Evolutionary conservation across 2,329 filamentous ascomycete species (phyloP).

Genomic region (Aureobasidium sp.): DNA sequence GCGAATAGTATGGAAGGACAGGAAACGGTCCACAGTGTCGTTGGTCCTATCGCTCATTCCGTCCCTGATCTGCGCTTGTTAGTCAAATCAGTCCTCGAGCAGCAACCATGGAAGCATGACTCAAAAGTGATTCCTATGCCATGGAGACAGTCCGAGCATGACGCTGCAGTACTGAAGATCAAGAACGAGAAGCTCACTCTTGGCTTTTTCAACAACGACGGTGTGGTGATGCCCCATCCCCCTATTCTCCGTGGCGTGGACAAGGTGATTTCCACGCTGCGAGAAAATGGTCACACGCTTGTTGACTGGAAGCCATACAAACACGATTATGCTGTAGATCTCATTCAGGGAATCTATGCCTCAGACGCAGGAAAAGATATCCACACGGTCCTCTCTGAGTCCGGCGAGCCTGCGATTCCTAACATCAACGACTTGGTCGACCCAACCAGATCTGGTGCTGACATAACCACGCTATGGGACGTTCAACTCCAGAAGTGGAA

Average conservation of each 20-base stretch:
- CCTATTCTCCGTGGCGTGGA: constrained; percentile 32
- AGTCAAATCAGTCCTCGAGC: constrained; percentile 44
- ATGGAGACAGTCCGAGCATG: constrained; percentile 36
- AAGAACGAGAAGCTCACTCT: constrained; percentile 25
- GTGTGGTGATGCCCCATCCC: constrained; percentile 30
- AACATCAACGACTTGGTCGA: constrained; percentile 29
- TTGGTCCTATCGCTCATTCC: constrained; percentile 50
- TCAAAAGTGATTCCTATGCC: constrained; percentile 52
- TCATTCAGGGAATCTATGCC: constrained; percentile 48
- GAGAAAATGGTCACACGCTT: constrained; percentile 18
- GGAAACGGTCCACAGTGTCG: constrained; percentile 42
- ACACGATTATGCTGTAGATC: constrained; percentile 45
- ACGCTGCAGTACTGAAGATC: background rate
- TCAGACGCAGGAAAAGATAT: constrained; percentile 54
- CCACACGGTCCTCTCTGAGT: constrained; percentile 42
- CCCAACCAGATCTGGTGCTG: background rate
- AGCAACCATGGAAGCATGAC: constrained; percentile 51
- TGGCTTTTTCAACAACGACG: constrained; percentile 30
- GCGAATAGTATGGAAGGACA: constrained; percentile 38
- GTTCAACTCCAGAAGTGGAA: constrained; percentile 6
- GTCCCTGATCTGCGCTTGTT: constrained; percentile 49
- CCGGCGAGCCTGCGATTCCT: constrained; percentile 28
- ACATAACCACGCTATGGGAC: constrained; percentile 1
- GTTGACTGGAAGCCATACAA: constrained; percentile 46
- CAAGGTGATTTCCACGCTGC: constrained; percentile 16